Evolutionary conservation across 495 filamentous ascomycete species (phyloP), one percentile per base, ranked within the genome.

Genomic region (Penicillium tannophilum): DNA sequence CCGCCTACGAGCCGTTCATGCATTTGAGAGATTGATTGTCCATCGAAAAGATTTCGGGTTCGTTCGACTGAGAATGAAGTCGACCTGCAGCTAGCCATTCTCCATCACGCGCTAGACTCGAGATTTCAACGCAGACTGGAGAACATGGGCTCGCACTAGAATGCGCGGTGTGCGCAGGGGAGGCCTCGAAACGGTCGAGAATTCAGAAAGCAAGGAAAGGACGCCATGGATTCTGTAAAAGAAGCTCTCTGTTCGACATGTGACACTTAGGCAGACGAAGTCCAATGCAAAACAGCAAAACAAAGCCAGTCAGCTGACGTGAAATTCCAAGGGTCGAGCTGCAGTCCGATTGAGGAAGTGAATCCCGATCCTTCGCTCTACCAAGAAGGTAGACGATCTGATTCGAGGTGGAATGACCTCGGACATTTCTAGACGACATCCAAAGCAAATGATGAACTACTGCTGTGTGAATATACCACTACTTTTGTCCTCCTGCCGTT

Each of bases 101-200:
- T 53, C 49, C 50, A 70, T 70, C 67, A 70, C 64, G 47, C 62
- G 60, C 64, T 65, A 64, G 44, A 16, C 57, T 55, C 60, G 35
- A 58, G 35, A 65, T 67, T 70, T 59, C 24, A 59, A 63, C 12
- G n/a, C 23, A 42, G 62, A 46, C 67, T 59, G 60, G 54, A 28
- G 19, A 61, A 4, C 48, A 56, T 48, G 59, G 51, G 24, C 53
- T 64, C 33, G 43, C 47, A 63, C 58, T 58, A 52, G 45, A 24
- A 11, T 56, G 42, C 52, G 54, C 49, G 24, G 36, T 47, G 43
- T 39, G 52, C 43, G 58, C 41, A 33, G 56, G 41, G 14, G 12
- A 36, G 20, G 31, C 39, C 52, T 46, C 24, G 48, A 51, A 51
- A 51, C 3, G 28, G 4, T 7, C 42, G 33, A 23, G 24, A 28